Percentiles rank a stretch among this genome's conserved stretches.
phyloP scores from a whole-genome alignment of 345 rosid species.

The Dipteronia dyeriana region DNA sequence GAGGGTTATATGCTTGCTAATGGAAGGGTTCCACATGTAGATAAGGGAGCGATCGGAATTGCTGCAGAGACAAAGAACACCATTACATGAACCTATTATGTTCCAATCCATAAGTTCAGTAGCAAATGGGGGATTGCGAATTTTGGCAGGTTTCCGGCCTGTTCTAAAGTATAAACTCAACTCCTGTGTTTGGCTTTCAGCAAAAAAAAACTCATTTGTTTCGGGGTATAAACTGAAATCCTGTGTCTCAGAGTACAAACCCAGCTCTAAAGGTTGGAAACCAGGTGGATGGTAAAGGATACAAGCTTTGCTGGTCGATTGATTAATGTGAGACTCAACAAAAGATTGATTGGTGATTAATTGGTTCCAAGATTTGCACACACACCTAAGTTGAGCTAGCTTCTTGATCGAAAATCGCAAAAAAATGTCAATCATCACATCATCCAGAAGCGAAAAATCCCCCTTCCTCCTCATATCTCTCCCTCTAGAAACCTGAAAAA shows the following conservation, averaged over 20 bases:
- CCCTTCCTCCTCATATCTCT: neutral
- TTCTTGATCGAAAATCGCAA: neutral
- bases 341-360: slow-evolving; percentile 10
- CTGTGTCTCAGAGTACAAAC: slow-evolving; percentile 2
- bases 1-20: slow-evolving; percentile 3
- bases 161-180: too few relatives aligned
- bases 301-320: slow-evolving; percentile 3
- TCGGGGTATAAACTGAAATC: slow-evolving; percentile 4
- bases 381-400: slow-evolving; percentile 19
- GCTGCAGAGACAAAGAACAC: slow-evolving; percentile 20
- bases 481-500: slow-evolving; percentile 9
- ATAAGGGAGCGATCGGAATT: slow-evolving; percentile 13
- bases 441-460: neutral
- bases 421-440: slow-evolving; percentile 12
- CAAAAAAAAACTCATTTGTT: neutral
- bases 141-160: neutral
- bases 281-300: neutral
- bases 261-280: slow-evolving; percentile 13
- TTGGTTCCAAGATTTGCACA: slow-evolving; percentile 17
- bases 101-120: slow-evolving; percentile 4
- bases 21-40: slow-evolving; percentile 17
- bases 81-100: slow-evolving; percentile 12
- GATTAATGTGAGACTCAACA: slow-evolving; percentile 4
- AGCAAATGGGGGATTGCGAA: slow-evolving; percentile 11
- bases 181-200: too few relatives aligned